These are phyloP conservation scores for Xylariaceae sp. DNA, from an alignment of 2,329 filamentous ascomycete genomes.

Conservation along the genomic window DNA sequence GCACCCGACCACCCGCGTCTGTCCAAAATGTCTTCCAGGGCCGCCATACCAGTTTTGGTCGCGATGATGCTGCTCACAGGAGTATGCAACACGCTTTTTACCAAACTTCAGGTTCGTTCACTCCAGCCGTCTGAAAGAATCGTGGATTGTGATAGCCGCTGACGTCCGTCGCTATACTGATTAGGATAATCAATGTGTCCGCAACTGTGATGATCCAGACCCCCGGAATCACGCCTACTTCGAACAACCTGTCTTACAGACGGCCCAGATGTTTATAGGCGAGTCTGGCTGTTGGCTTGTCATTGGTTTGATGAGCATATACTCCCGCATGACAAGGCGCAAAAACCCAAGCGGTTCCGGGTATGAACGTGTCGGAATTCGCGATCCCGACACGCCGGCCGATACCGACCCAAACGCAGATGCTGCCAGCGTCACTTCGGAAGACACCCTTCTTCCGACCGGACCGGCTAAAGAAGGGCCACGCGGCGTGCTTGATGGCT, in stretches of 20 bases:
- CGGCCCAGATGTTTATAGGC: conserved; percentile 95
- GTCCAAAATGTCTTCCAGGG: conserved; percentile 61
- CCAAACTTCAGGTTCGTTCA: conserved; percentile 78
- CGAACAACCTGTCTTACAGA: conserved; percentile 94
- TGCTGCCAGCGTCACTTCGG: conserved; percentile 42
- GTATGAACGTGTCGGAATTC: conserved; percentile 61
- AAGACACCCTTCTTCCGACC: conserved; percentile 36
- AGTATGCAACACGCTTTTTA: conserved; percentile 93
- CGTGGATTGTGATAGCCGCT: conserved; percentile 1
- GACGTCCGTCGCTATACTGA: conserved; percentile 2
- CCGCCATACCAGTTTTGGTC: conserved; percentile 77
- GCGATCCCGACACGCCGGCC: conserved; percentile 39
- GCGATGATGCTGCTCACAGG: conserved; percentile 95
- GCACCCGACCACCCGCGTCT: not conserved
- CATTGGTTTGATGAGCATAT: conserved; percentile 65
- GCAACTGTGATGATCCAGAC: conserved; percentile 72
- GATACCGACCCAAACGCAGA: conserved; percentile 46
- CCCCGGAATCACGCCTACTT: conserved; percentile 67
- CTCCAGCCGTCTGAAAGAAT: not conserved
- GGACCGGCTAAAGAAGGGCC: conserved; percentile 29
- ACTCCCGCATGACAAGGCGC: conserved; percentile 52
- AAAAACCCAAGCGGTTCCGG: conserved; percentile 45
- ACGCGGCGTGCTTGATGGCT: conserved; percentile 63
- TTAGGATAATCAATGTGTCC: conserved; percentile 96
- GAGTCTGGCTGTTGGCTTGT: conserved; percentile 97